phyloP scores from a whole-genome alignment of 1,139 yeast species.

The Lodderomyces elongisporus region DNA sequence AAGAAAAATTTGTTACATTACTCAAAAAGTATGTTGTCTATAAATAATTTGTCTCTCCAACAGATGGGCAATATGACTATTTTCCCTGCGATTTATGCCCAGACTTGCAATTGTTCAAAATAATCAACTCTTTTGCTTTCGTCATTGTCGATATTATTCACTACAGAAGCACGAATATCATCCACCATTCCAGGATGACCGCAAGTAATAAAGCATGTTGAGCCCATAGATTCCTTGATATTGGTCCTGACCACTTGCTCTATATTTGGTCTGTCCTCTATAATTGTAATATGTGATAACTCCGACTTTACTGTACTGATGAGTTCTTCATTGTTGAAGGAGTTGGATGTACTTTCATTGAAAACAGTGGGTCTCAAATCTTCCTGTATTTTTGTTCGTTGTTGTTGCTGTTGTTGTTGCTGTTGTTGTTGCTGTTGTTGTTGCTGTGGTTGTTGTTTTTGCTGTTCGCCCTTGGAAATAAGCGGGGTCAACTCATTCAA shows the following conservation, averaged over 20 bases:
- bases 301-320: constrained; percentile 13
- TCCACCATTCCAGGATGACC: constrained; percentile 51
- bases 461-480: background rate
- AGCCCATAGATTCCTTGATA: constrained; percentile 31
- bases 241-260: constrained; percentile 31
- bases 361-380: too few species aligned
- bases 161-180: constrained; percentile 35
- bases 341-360: too few species aligned
- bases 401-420: background rate
- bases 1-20: too few species aligned
- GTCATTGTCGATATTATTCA: constrained; percentile 20
- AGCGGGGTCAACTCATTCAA: constrained; percentile 3
- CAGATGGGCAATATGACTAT: too few species aligned
- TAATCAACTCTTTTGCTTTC: constrained; percentile 39
- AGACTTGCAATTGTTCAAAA: constrained; percentile 43
- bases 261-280: constrained; percentile 44
- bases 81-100: constrained; percentile 23
- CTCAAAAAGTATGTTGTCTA: too few species aligned
- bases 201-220: constrained; percentile 44
- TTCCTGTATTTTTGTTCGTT: too few species aligned
- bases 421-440: background rate
- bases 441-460: background rate
- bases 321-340: background rate
- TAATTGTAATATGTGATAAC: constrained; percentile 30
- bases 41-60: too few species aligned